Conservation (phyloP, 495 filamentous ascomycete genomes). For the Cetradonia linearis region DNA sequence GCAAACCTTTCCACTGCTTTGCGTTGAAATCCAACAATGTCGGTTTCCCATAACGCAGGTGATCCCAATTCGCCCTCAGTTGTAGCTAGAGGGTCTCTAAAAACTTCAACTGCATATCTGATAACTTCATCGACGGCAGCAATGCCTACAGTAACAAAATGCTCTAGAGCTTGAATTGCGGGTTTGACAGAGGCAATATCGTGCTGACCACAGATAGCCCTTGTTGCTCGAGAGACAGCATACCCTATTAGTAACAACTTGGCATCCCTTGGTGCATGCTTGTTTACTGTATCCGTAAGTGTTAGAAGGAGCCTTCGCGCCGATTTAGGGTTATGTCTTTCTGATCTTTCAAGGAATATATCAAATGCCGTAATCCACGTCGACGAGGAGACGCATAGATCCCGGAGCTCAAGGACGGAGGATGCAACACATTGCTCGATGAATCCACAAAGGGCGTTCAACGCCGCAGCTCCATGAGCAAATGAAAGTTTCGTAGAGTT, state of each 20-base stretch:
- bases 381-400: conserved; percentile 38
- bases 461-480: conserved; percentile 35
- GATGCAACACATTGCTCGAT: conserved; percentile 38
- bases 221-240: conserved; percentile 27
- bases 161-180: conserved; percentile 48
- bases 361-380: conserved; percentile 53
- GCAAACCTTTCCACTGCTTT: conserved; percentile 28
- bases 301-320: conserved; percentile 62
- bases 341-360: conserved; percentile 63
- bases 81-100: not conserved
- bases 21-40: not conserved
- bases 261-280: conserved; percentile 35
- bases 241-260: conserved; percentile 34
- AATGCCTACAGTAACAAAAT: conserved; percentile 46
- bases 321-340: conserved; percentile 62
- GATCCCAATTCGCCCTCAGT: not conserved
- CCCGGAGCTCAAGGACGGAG: conserved; percentile 26
- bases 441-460: conserved; percentile 40
- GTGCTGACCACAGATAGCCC: conserved; percentile 42
- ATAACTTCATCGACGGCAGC: conserved; percentile 32
- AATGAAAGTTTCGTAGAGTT: conserved; percentile 31
- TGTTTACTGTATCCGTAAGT: conserved; percentile 42
- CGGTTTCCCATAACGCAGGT: no score
- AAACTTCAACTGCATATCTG: not conserved
- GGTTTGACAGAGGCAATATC: conserved; percentile 49